Evolutionary conservation across 148 eudicot species (phyloP).

Genomic region (Rhododendron simsii): DNA sequence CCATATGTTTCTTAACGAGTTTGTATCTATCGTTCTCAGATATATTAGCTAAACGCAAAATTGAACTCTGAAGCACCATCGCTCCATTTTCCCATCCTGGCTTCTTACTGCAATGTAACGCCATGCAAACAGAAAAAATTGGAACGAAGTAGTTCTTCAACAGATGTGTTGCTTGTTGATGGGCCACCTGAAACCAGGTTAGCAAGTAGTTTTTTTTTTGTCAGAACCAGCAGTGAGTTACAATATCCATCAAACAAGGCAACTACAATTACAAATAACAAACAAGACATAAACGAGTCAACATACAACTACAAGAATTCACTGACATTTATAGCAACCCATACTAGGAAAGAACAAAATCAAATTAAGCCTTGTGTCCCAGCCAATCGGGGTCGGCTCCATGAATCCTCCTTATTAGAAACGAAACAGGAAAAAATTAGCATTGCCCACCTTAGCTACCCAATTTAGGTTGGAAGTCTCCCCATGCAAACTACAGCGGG

Average conservation of each 20-base stretch:
- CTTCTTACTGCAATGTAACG: constrained; percentile 77
- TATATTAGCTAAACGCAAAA: constrained; percentile 62
- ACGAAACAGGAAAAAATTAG: constrained; percentile 1
- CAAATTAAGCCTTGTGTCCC: not conserved
- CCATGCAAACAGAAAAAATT: constrained; percentile 86
- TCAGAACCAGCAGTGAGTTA: not conserved
- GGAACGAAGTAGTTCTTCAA: constrained; percentile 68
- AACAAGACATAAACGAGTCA: not conserved
- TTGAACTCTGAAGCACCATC: constrained; percentile 58
- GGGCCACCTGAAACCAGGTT: constrained; percentile 57
- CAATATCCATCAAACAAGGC: not conserved
- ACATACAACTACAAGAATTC: not conserved
- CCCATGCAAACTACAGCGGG: constrained; percentile 78
- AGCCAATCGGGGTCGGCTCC: not conserved
- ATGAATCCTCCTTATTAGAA: not conserved
- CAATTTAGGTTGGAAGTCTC: constrained; percentile 57
- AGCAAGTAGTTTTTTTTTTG: constrained; percentile 5
- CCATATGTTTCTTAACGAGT: constrained; percentile 89
- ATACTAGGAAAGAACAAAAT: not conserved
- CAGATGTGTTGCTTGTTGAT: constrained; percentile 46
- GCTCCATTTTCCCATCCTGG: constrained; percentile 66
- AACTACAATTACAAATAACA: not conserved
- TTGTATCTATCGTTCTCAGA: constrained; percentile 80
- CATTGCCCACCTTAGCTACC: constrained; percentile 53
- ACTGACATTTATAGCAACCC: not conserved